Percentiles rank a stretch among this genome's conserved stretches.
Conservation (phyloP, 495 filamentous ascomycete species). For the Evansstolkia leycettana region DNA sequence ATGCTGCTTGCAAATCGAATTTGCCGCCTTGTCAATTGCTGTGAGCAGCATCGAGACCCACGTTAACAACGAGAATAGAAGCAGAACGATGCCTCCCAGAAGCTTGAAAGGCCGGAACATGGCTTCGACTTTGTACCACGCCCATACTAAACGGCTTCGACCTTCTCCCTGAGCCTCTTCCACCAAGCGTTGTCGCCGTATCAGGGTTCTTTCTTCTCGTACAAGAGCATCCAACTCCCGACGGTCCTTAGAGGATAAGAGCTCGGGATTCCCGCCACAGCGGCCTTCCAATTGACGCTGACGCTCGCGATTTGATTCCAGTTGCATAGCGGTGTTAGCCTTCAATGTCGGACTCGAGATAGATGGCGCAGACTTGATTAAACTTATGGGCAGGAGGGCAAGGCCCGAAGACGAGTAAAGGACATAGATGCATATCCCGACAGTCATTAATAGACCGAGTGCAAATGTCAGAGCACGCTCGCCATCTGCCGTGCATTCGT, state of each 20-base stretch:
- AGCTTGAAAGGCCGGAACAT: constrained; percentile 76
- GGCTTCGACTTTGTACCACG: constrained; percentile 67
- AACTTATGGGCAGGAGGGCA: constrained; percentile 73
- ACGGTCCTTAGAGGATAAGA: constrained; percentile 70
- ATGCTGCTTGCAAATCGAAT: constrained; percentile 78
- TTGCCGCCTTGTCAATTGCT: constrained; percentile 88
- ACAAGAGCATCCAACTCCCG: constrained; percentile 77
- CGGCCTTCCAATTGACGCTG: constrained; percentile 84
- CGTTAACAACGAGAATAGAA: constrained; percentile 56
- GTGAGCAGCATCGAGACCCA: constrained; percentile 94
- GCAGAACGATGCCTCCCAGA: constrained; percentile 65
- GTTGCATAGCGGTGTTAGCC: constrained; percentile 61
- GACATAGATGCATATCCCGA: constrained; percentile 75
- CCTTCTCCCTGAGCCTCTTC: constrained; percentile 68
- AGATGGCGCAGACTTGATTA: constrained; percentile 82
- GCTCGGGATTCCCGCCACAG: constrained; percentile 61
- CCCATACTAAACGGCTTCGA: constrained; percentile 51
- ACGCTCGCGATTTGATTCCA: constrained; percentile 79
- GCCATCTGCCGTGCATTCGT: constrained; percentile 43
- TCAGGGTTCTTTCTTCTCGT: constrained; percentile 83
- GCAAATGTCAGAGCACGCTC: constrained; percentile 87
- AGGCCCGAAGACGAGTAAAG: constrained; percentile 83
- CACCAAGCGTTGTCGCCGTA: constrained; percentile 77
- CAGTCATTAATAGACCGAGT: constrained; percentile 69
- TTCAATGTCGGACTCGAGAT: constrained; percentile 64